These are phyloP conservation scores for Hygrophila difformis DNA, from an alignment of 257 asterid species.

Conservation along the genomic window DNA sequence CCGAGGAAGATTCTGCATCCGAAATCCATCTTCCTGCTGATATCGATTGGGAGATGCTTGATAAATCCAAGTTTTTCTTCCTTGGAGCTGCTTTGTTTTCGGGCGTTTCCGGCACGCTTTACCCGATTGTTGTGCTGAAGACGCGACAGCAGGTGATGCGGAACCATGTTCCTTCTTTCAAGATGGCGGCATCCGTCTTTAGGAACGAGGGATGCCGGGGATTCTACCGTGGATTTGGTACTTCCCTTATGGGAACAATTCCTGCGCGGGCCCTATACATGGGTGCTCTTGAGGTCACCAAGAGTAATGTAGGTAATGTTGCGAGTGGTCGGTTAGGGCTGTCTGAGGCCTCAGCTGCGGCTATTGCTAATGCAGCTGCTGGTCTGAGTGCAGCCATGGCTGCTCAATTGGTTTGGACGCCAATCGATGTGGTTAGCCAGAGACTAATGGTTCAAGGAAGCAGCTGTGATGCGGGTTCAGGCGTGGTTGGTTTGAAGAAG, in stretches of 20 bases:
- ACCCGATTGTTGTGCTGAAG: constrained; percentile 77
- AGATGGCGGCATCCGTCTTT: constrained; percentile 63
- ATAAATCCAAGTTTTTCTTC: constrained; percentile 85
- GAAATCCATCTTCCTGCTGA: constrained; percentile 95
- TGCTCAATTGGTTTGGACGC: constrained; percentile 98
- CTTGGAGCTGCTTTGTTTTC: constrained; percentile 94
- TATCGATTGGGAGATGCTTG: constrained; percentile 95
- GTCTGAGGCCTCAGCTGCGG: constrained; percentile 64
- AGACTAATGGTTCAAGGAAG: constrained; percentile 92
- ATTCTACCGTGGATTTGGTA: constrained; percentile 84
- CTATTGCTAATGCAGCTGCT: constrained; percentile 89
- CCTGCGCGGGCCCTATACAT: constrained; percentile 96
- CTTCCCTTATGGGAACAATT: constrained; percentile 83
- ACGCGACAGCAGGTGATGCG: constrained; percentile 82
- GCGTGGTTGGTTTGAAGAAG: constrained; percentile 40
- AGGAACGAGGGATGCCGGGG: constrained; percentile 65
- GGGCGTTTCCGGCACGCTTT: constrained; percentile 69
- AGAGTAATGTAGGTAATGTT: constrained; percentile 63
- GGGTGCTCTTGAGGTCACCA: constrained; percentile 94
- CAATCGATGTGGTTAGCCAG: constrained; percentile 93
- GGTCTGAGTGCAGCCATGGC: constrained; percentile 95
- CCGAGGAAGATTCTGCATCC: constrained; percentile 73
- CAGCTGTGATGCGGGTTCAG: constrained; percentile 17
- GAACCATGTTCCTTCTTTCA: constrained; percentile 40
- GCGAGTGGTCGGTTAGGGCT: constrained; percentile 53